These are phyloP conservation scores for Xylariomycetidae sp. DNA, from an alignment of 2,329 filamentous ascomycete species.

Conservation along the genomic window DNA sequence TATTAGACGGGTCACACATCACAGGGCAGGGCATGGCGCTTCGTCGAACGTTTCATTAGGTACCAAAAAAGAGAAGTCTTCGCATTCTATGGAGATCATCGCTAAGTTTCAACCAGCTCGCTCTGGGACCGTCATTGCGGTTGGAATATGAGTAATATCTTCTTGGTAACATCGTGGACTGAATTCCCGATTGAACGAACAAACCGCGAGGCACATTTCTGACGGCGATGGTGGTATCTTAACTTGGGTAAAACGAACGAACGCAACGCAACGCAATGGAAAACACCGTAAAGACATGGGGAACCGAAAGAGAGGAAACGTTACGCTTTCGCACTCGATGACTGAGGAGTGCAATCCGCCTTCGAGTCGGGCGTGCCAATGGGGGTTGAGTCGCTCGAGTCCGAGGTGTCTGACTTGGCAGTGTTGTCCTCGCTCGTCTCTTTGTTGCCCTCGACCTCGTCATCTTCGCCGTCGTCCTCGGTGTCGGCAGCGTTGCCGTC, in stretches of 20 bases:
- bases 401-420: conserved; percentile 22
- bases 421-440: conserved; percentile 18
- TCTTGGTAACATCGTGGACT: too few species aligned
- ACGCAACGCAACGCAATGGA: too few species aligned
- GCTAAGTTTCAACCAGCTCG: too few species aligned
- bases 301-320: neutral
- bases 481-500: conserved; percentile 5
- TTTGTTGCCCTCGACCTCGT: conserved; percentile 21
- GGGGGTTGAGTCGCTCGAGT: conserved; percentile 21
- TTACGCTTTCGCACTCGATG: conserved; percentile 4
- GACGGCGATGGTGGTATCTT: neutral
- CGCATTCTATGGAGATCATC: too few species aligned
- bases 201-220: too few species aligned
- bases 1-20: too few species aligned
- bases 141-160: too few species aligned
- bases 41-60: too few species aligned
- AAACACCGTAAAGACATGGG: neutral
- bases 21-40: too few species aligned
- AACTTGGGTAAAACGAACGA: neutral
- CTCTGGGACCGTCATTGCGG: too few species aligned
- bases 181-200: too few species aligned
- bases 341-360: conserved; percentile 21
- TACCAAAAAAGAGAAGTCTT: too few species aligned
- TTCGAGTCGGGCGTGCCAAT: conserved; percentile 21
- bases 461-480: conserved; percentile 14